phyloP scores from a whole-genome alignment of 495 filamentous ascomycete species.

The Sphaerosporella brunnea region DNA sequence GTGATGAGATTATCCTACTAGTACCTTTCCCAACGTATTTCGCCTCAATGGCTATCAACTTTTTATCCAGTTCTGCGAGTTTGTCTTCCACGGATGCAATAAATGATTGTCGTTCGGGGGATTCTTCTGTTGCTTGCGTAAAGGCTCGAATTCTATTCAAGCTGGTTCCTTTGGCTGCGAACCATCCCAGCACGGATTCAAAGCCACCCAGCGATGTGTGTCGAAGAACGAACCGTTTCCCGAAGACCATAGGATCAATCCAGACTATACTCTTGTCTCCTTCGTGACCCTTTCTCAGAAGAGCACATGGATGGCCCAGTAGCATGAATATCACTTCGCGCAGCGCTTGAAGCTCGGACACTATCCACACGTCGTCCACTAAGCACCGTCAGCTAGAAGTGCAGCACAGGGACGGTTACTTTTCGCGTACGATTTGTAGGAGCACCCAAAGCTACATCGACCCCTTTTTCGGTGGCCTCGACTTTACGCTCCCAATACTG shows the following conservation, averaged over 20 bases:
- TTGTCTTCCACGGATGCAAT: slow-evolving; percentile 23
- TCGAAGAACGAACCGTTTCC: slow-evolving; percentile 23
- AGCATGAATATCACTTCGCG: slow-evolving; percentile 78
- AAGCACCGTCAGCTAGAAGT: slow-evolving; percentile 20
- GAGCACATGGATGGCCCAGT: slow-evolving; percentile 52
- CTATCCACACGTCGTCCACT: slow-evolving; percentile 29
- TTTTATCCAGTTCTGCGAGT: slow-evolving; percentile 31
- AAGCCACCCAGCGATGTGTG: slow-evolving; percentile 26
- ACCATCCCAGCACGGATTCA: slow-evolving; percentile 20
- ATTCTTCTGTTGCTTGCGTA: slow-evolving; percentile 6
- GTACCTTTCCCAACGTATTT: slow-evolving; percentile 32
- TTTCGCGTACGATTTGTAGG: slow-evolving; percentile 12
- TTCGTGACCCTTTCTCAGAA: slow-evolving; percentile 38
- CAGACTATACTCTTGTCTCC: slow-evolving; percentile 26
- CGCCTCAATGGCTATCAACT: slow-evolving; percentile 29
- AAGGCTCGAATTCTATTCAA: slow-evolving; percentile 31
- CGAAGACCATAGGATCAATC: slow-evolving; percentile 6
- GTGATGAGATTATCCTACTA: background rate
- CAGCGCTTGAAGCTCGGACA: slow-evolving; percentile 57
- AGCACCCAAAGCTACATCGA: slow-evolving; percentile 30
- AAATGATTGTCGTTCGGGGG: slow-evolving; percentile 20
- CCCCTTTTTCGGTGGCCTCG: slow-evolving; percentile 28
- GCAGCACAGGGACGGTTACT: too few species aligned
- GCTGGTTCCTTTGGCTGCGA: slow-evolving; percentile 27
- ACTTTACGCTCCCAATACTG: slow-evolving; percentile 22